Evolutionary conservation across 306 rosid species (phyloP), one percentile per base, ranked within the genome.

Genomic region (Lathyrus tuberosus): DNA sequence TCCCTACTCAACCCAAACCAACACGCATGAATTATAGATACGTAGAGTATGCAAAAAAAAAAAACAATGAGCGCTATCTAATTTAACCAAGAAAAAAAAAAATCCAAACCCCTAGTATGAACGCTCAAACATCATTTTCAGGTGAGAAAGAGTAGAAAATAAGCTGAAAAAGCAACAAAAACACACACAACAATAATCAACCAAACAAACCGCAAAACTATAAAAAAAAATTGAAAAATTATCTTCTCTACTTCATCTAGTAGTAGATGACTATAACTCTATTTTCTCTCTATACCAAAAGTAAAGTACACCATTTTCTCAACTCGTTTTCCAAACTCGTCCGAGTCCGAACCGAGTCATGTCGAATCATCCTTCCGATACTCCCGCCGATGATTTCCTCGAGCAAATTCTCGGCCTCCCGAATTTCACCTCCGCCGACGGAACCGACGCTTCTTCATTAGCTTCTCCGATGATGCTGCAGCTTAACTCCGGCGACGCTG

Each of bases 331-430:
- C n/a, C n/a, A n/a, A n/a, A n/a, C n/a, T n/a, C 77, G 61, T 0
- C 76, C 58, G 72, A 79, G 77, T 83, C 74, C 54, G 16, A 43
- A 42, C 61, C 61, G 62, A 63, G 58, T 65, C 67, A 94, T 94
- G 99, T 90, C 97, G 11, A 91, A 84, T 75, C 90, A 87, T 59
- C 87, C 91, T 14, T 86, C 96, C 14, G 92, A 91, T 12, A 70
- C 95, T 4, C 78, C 87, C 30, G 69, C 86, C 73, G 99, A 94
- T 62, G 99, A 94, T 62, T 94, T 94, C 83, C 80, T 94, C 7
- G 97, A 94, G 52, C 97, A 94, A 80, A 88, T 94, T 75, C 99
- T 94, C 10, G 88, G 96, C 12, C 82, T 87, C 53, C 85, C 92
- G 2, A 71, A 71, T 62, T 94, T 91, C 78, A 84, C 85, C 42